These are phyloP conservation scores for Cystobasidium sp. DNA, from an alignment of 1,284 basidiomycete genomes.

Conservation along the genomic window DNA sequence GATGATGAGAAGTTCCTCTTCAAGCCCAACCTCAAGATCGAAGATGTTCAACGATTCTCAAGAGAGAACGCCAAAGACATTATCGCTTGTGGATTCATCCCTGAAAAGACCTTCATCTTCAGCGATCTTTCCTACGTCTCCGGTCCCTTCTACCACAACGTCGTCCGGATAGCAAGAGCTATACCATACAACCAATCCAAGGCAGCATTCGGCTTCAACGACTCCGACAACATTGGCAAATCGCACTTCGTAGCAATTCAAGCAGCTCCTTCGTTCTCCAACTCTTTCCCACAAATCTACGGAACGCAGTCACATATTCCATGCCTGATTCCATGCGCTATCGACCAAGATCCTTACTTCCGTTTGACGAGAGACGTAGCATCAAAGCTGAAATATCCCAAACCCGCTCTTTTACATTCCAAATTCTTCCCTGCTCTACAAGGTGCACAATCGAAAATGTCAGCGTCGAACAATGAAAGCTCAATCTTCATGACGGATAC, in stretches of 20 bases:
- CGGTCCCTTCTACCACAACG: conserved; percentile 91
- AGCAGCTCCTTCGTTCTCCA: conserved; percentile 94
- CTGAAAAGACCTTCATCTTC: conserved; percentile 96
- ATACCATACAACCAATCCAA: conserved; percentile 94
- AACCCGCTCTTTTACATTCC: conserved; percentile 88
- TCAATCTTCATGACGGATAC: conserved; percentile 97
- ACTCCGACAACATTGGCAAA: conserved; percentile 93
- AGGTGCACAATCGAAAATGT: conserved; percentile 99
- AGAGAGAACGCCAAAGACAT: conserved; percentile 90
- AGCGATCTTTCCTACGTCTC: conserved; percentile 87
- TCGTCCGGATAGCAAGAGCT: conserved; percentile 87
- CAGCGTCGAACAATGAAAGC: conserved; percentile 85
- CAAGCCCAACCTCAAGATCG: conserved; percentile 88
- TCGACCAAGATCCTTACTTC: conserved; percentile 90
- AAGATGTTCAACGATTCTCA: conserved; percentile 84
- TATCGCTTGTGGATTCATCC: conserved; percentile 92
- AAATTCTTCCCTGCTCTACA: conserved; percentile 99
- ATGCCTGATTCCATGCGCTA: conserved; percentile 95
- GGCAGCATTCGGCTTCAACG: conserved; percentile 87
- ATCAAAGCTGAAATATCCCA: conserved; percentile 89
- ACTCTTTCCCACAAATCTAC: conserved; percentile 98
- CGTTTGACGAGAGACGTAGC: conserved; percentile 95
- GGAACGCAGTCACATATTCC: conserved; percentile 82
- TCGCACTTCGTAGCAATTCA: conserved; percentile 98
- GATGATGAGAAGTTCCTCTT: conserved; percentile 99